Evolutionary conservation across 495 filamentous ascomycete species (phyloP).

Genomic region (Talaromyces nanjingensis): DNA sequence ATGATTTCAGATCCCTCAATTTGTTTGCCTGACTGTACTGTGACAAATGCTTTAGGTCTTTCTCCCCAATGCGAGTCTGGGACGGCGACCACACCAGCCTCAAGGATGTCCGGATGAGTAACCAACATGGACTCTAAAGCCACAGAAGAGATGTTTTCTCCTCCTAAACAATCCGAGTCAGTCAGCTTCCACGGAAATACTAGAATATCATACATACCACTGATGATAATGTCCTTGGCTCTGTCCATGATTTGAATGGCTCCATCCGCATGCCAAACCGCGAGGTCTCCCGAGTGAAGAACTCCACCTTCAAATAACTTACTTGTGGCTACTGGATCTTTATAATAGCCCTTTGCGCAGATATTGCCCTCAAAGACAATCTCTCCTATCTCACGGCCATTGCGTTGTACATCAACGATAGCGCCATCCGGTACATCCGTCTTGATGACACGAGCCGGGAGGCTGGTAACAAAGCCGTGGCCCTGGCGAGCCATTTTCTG

Average conservation of each 20-base stretch:
- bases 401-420: conserved; percentile 66
- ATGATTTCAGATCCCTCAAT: conserved; percentile 69
- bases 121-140: conserved; percentile 90
- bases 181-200: not conserved
- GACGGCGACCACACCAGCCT: conserved; percentile 87
- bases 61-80: conserved; percentile 92
- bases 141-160: conserved; percentile 94
- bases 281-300: conserved; percentile 83
- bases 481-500: conserved; percentile 83
- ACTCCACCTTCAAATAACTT: conserved; percentile 87
- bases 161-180: conserved; percentile 45
- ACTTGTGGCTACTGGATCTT: conserved; percentile 76
- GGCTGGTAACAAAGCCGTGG: conserved; percentile 84
- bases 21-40: conserved; percentile 56
- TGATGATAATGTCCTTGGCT: conserved; percentile 97
- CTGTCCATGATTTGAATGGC: conserved; percentile 88
- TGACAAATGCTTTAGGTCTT: conserved; percentile 87
- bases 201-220: conserved; percentile 49
- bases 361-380: conserved; percentile 90
- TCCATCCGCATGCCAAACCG: conserved; percentile 86
- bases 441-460: conserved; percentile 79
- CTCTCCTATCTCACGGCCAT: conserved; percentile 91
- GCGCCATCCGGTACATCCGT: conserved; percentile 58
- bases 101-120: conserved; percentile 80
- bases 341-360: conserved; percentile 85